Evolutionary conservation across 2,329 filamentous ascomycete species (phyloP).

Genomic region (Colletotrichum destructivum): DNA sequence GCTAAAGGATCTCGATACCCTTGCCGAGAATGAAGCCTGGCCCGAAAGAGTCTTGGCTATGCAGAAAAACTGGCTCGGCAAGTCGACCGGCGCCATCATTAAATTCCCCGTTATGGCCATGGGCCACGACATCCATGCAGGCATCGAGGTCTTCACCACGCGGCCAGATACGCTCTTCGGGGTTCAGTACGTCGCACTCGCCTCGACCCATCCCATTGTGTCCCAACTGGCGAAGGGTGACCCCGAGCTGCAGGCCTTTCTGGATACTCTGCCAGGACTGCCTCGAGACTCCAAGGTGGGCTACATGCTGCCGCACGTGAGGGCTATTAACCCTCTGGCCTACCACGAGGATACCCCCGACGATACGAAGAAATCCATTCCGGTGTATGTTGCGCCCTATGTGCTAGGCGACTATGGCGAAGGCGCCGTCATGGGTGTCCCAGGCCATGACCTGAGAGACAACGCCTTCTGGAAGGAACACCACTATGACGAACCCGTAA

Average conservation of each 20-base stretch:
- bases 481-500: constrained; percentile 70
- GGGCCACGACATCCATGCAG: constrained; percentile 57
- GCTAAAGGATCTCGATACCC: constrained; percentile 77
- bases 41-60: constrained; percentile 86
- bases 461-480: constrained; percentile 86
- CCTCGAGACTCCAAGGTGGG: constrained; percentile 75
- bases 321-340: constrained; percentile 77
- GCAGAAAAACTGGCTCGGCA: constrained; percentile 92
- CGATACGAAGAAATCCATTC: constrained; percentile 71
- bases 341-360: constrained; percentile 66
- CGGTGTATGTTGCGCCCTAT: constrained; percentile 87
- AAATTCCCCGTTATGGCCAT: constrained; percentile 74
- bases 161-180: constrained; percentile 90
- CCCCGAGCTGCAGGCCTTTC: constrained; percentile 75
- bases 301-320: constrained; percentile 74
- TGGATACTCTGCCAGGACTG: constrained; percentile 73
- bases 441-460: constrained; percentile 86
- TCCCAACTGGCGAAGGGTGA: constrained; percentile 71
- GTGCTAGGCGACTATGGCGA: constrained; percentile 89
- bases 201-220: constrained; percentile 80
- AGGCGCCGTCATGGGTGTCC: constrained; percentile 93
- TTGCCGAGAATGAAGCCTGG: constrained; percentile 78
- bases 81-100: constrained; percentile 80
- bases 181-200: constrained; percentile 87
- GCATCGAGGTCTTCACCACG: constrained; percentile 85